A percentile compares a stretch with the other conserved stretches of the same genome.
Evolutionary conservation across 352 stramenopile genomes (phyloP).

Genomic region (Thraustotheca clavata): DNA sequence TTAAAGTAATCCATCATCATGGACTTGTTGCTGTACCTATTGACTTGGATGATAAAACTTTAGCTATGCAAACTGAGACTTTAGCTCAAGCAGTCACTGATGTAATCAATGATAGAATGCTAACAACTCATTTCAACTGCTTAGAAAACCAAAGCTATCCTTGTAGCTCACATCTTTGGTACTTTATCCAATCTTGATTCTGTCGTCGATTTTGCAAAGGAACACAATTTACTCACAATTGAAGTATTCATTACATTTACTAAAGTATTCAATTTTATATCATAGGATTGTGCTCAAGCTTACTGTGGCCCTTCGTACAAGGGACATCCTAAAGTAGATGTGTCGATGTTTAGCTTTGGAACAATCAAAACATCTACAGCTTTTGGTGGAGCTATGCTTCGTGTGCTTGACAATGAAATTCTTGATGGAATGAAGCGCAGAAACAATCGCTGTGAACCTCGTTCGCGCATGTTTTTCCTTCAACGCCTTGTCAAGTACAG

Average conservation of each 20-base stretch:
- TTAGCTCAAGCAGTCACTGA: conserved; percentile 38
- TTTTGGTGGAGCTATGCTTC: conserved; percentile 60
- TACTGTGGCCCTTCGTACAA: conserved; percentile 59
- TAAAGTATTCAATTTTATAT: not conserved
- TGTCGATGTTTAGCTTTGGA: conserved; percentile 84
- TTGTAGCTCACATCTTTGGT: conserved; percentile 80
- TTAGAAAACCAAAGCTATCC: conserved; percentile 52
- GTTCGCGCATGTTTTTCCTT: conserved; percentile 65
- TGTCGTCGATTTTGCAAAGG: conserved; percentile 40
- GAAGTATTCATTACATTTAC: conserved; percentile 24
- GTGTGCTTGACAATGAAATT: conserved; percentile 44
- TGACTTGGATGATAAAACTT: conserved; percentile 54
- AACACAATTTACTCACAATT: conserved; percentile 48
- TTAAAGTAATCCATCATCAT: conserved; percentile 68
- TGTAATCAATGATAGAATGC: conserved; percentile 21
- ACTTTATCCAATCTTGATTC: conserved; percentile 46
- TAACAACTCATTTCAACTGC: not conserved
- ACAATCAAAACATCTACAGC: conserved; percentile 82
- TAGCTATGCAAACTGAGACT: conserved; percentile 43
- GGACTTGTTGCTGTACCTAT: conserved; percentile 62
- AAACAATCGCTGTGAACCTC: conserved; percentile 39
- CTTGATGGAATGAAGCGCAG: conserved; percentile 58
- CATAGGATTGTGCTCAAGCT: conserved; percentile 60
- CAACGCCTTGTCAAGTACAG: conserved; percentile 73
- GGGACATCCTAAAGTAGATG: conserved; percentile 47